Conservation (phyloP, 1,284 basidiomycete genomes). For the Tilletiaria anomala region DNA sequence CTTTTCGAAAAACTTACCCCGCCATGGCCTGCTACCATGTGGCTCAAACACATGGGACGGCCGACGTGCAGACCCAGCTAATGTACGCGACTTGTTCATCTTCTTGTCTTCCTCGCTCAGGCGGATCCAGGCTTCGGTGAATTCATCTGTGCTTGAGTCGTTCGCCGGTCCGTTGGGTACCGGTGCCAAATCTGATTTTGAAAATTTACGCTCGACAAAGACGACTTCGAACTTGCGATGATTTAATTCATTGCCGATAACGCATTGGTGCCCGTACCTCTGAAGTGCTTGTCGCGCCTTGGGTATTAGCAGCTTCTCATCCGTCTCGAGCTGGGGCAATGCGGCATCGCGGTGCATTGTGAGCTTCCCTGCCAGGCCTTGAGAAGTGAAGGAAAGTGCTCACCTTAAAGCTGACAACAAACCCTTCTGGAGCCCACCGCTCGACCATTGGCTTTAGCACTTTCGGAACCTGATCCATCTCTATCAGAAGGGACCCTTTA, state of each 20-base stretch:
- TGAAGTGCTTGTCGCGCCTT: conserved; percentile 77
- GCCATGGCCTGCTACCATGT: neutral
- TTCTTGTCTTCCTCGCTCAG: conserved; percentile 41
- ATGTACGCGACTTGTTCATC: neutral
- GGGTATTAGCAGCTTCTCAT: conserved; percentile 63
- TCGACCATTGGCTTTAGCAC: conserved; percentile 80
- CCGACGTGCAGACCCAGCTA: neutral
- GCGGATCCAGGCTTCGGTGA: conserved; percentile 58
- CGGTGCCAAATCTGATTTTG: neutral
- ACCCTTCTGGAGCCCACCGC: conserved; percentile 83
- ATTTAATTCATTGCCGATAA: conserved; percentile 87
- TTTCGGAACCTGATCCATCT: conserved; percentile 99
- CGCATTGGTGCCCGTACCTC: conserved; percentile 90
- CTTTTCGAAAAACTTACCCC: conserved; percentile 31
- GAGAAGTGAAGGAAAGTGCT: conserved; percentile 5
- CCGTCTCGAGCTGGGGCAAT: conserved; percentile 70
- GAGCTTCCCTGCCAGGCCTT: neutral
- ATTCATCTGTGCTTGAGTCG: conserved; percentile 32
- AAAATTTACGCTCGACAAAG: conserved; percentile 49
- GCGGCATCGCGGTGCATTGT: too few relatives aligned
- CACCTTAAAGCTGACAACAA: conserved; percentile 93
- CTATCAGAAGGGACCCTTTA: conserved; percentile 67
- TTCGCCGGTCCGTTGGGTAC: conserved; percentile 2
- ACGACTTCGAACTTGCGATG: conserved; percentile 80
- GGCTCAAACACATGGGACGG: neutral